A percentile compares a stretch with the other conserved stretches of the same genome.
phyloP scores from a whole-genome alignment of 768 basidiomycete species.

The Lentinula raphanica region DNA sequence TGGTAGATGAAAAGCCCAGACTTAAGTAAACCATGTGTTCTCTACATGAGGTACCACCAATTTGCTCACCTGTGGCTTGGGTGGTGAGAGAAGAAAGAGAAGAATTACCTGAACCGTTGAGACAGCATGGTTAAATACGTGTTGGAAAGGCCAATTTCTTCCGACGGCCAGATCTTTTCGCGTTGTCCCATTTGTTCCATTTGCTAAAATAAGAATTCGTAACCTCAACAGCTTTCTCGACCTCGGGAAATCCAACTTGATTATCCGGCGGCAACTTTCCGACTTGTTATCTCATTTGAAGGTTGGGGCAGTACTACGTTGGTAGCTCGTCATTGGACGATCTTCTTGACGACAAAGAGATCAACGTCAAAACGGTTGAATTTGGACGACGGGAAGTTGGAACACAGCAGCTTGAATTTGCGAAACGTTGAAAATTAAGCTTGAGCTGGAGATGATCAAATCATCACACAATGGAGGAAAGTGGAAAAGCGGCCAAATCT shows the following conservation, averaged over 20 bases:
- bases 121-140: neutral
- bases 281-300: too few species aligned
- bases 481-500: too few species aligned
- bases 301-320: too few species aligned
- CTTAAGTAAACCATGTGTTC: neutral
- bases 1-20: neutral
- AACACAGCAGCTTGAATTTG: too few species aligned
- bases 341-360: too few species aligned
- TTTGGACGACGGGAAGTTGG: too few species aligned
- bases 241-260: neutral
- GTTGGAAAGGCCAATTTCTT: neutral
- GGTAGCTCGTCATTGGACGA: too few species aligned
- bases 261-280: too few species aligned
- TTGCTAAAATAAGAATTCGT: neutral
- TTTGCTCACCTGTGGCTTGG: neutral
- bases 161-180: neutral
- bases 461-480: too few species aligned
- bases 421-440: too few species aligned
- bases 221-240: neutral
- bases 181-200: neutral
- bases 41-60: neutral
- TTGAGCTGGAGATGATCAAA: too few species aligned
- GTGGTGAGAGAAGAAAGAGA: neutral
- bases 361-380: too few species aligned
- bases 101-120: neutral